Base-by-base conservation (phyloP, 2,329 filamentous ascomycete species). In the Xylaria sp. region DNA sequence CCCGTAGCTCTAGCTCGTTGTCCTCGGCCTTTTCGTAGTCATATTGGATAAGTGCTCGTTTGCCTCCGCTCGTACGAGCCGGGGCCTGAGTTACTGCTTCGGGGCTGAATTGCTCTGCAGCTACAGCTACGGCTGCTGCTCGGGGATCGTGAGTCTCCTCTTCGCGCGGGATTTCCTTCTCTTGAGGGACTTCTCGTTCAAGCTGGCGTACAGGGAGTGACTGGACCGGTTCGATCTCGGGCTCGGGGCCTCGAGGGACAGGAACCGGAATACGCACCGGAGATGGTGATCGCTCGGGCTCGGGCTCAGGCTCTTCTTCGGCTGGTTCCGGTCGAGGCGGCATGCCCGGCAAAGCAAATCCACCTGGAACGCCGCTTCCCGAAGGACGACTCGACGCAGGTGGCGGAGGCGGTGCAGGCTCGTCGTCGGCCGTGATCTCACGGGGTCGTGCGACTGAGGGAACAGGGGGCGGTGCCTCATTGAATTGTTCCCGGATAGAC, bases 21-120 rank as follows among this genome's bases (percentile, higher is more conserved):
- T 97, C 94, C 77, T 99, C 95, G 1, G 93, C 93, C 79, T 96
- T 97, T 72, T 97, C 94, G 74, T 99, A 99, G 75, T 99, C 95
- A 75, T 95, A 99, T 72, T 95, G 89, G 37, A 95, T 87, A 60
- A 96, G 73, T 1, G 95, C 95, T 50, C 88, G 87, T 74, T 89
- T 86, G 56, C 90, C 90, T 37, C 84, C 84, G 12, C 73, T 72
- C 25, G 78, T 68, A n/a, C 70, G 70, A 25, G 75, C 73, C 14
- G 76, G 72, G 14, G 72, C 69, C n/a, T 76, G 71, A 9, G 76
- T 71, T 14, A 74, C 76, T 33, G 73, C 72, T 35, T 77, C 77
- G 19, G 77, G 72, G 28, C 75, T 79, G 67, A 82, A 78, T 15
- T 77, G 77, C 56, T 78, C 78, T 69, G 79, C 78, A 19, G 84